Percentiles rank a stretch among this genome's conserved stretches.
Evolutionary conservation across 2,329 filamentous ascomycete genomes (phyloP).

Genomic region (Cladosporium colombiae): DNA sequence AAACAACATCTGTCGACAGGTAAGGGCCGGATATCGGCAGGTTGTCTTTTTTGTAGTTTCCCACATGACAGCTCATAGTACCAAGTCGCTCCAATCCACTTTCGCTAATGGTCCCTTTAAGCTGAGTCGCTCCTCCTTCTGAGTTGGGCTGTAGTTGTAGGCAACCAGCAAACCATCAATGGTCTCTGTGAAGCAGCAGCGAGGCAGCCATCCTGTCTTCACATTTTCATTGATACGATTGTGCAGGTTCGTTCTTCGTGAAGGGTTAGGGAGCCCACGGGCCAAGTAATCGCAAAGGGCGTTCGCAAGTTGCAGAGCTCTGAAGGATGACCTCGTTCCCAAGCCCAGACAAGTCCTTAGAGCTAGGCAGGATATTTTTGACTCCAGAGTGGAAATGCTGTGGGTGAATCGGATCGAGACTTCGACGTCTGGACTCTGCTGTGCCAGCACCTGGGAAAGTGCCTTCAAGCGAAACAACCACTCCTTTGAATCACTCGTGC

Average conservation of each 20-base stretch:
- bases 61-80: neutral
- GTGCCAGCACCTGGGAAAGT: too few species aligned
- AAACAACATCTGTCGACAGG: neutral
- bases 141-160: neutral
- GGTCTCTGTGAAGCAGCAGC: neutral
- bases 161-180: neutral
- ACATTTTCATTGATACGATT: neutral
- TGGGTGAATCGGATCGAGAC: neutral
- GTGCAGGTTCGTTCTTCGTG: neutral
- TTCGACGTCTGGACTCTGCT: neutral
- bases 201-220: neutral
- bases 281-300: neutral
- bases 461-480: neutral
- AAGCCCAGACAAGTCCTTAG: neutral
- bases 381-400: neutral
- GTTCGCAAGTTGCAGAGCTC: neutral
- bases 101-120: neutral
- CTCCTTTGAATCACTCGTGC: neutral
- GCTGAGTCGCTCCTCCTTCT: neutral
- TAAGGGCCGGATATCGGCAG: neutral
- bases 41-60: neutral
- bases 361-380: neutral
- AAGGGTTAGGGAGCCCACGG: neutral
- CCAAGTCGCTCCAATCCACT: neutral
- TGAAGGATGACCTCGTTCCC: neutral